Conservation (phyloP, 2,329 filamentous ascomycete genomes). For the Penicillium olsonii region DNA sequence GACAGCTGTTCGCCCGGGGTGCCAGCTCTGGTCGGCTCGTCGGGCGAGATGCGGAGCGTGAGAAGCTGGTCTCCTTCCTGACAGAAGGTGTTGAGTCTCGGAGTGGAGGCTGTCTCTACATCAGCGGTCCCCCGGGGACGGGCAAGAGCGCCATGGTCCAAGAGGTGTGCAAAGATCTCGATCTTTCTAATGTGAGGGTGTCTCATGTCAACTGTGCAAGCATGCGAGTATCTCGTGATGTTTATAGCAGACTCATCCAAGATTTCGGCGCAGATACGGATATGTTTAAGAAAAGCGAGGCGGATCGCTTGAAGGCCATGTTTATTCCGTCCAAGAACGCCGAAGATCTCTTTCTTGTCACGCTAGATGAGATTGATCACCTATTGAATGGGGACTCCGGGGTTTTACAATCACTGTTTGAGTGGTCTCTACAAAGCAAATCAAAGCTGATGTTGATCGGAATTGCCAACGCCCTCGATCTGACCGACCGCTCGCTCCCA, state of each 20-base stretch:
- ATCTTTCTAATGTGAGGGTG: slow-evolving; percentile 59
- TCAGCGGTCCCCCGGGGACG: slow-evolving; percentile 93
- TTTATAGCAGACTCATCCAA: slow-evolving; percentile 77
- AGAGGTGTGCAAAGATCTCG: slow-evolving; percentile 68
- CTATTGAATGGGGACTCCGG: slow-evolving; percentile 86
- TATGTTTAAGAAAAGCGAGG: slow-evolving; percentile 65
- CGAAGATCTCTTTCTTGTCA: slow-evolving; percentile 70
- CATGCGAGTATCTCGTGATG: slow-evolving; percentile 81
- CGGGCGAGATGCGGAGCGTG: slow-evolving; percentile 70
- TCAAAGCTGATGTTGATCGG: slow-evolving; percentile 84
- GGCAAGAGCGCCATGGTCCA: slow-evolving; percentile 94
- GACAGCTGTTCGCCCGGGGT: slow-evolving; percentile 82
- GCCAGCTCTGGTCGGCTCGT: slow-evolving; percentile 73
- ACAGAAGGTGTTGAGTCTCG: slow-evolving; percentile 60
- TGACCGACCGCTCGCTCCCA: slow-evolving; percentile 92
- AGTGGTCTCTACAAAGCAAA: slow-evolving; percentile 83
- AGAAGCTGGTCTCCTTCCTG: slow-evolving; percentile 70
- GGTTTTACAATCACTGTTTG: slow-evolving; percentile 89
- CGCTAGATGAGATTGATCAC: slow-evolving; percentile 93
- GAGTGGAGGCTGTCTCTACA: slow-evolving; percentile 81
- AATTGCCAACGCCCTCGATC: slow-evolving; percentile 92
- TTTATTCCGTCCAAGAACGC: slow-evolving; percentile 66
- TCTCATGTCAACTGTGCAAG: slow-evolving; percentile 97
- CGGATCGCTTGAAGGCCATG: slow-evolving; percentile 66
- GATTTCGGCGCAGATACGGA: slow-evolving; percentile 65